Percentiles rank a stretch among this genome's conserved stretches.
Evolutionary conservation across 352 stramenopile species (phyloP).

Genomic region (Blastocystis sp.): DNA sequence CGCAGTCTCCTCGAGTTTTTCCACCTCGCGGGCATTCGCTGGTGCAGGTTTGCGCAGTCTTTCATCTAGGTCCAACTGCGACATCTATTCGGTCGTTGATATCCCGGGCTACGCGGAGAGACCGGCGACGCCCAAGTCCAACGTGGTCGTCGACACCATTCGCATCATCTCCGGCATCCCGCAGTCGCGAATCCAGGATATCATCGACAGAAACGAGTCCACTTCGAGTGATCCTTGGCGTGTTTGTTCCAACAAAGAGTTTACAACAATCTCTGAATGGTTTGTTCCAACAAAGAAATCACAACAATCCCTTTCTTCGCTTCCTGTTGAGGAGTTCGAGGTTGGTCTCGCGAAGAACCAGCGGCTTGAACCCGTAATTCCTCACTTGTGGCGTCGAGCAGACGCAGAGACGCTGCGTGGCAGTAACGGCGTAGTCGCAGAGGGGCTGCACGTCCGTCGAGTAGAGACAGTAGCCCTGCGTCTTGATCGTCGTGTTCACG

Average conservation of each 20-base stretch:
- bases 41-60: not conserved
- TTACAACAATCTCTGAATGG: not conserved
- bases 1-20: slow-evolving; percentile 31
- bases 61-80: not conserved
- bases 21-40: slow-evolving; percentile 7
- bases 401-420: not conserved
- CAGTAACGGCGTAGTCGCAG: not conserved
- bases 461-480: not conserved
- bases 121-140: not conserved
- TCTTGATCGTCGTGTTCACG: not conserved
- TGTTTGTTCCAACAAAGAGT: not conserved
- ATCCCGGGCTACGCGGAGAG: not conserved
- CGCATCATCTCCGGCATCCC: slow-evolving; percentile 36
- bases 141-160: slow-evolving; percentile 52
- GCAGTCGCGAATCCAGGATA: slow-evolving; percentile 30
- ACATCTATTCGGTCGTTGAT: not conserved
- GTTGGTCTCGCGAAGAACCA: not conserved
- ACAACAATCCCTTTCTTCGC: not conserved
- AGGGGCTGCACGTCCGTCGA: not conserved
- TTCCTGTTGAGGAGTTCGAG: too few relatives aligned
- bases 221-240: not conserved
- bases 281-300: not conserved
- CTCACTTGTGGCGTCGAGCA: not conserved
- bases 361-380: not conserved
- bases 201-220: not conserved